Conservation (phyloP, 1,139 yeast species). For the Suhomyces ambrosiae region DNA sequence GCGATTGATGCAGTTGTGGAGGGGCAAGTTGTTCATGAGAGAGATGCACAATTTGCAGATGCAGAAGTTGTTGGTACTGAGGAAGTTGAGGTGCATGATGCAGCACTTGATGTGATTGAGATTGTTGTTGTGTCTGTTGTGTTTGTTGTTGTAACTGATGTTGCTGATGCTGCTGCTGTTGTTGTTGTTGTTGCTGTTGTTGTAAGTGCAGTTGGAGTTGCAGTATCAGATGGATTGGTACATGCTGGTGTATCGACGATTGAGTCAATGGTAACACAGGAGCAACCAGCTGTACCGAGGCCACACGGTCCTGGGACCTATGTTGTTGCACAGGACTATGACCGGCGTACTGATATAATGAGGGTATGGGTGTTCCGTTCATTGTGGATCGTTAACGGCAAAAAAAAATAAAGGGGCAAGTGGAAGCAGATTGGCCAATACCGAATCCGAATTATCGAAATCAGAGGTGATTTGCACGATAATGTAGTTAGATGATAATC, state of each 20-base stretch:
- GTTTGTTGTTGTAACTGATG: slow-evolving; percentile 13
- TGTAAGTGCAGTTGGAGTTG: slow-evolving; percentile 12
- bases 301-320: slow-evolving; percentile 6
- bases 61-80: slow-evolving; percentile 9
- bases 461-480: too few species aligned
- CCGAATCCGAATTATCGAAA: too few species aligned
- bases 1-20: slow-evolving; percentile 6
- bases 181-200: slow-evolving; percentile 15
- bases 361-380: slow-evolving; percentile 20
- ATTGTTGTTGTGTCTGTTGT: slow-evolving; percentile 8
- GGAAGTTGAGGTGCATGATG: slow-evolving; percentile 8
- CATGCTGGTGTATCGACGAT: slow-evolving; percentile 5
- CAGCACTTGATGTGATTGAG: slow-evolving; percentile 8
- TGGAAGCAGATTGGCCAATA: background rate
- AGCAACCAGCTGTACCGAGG: slow-evolving; percentile 8
- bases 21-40: slow-evolving; percentile 5
- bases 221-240: slow-evolving; percentile 10
- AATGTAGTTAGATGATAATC: background rate
- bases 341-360: slow-evolving; percentile 17
- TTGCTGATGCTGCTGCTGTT: slow-evolving; percentile 9
- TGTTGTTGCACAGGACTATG: slow-evolving; percentile 12
- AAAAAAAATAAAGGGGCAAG: slow-evolving; percentile 12
- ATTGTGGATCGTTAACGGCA: slow-evolving; percentile 13
- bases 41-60: slow-evolving; percentile 7
- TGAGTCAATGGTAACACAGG: slow-evolving; percentile 10